Conservation (phyloP, 352 stramenopile species). For the Phytophthora pluvialis region DNA sequence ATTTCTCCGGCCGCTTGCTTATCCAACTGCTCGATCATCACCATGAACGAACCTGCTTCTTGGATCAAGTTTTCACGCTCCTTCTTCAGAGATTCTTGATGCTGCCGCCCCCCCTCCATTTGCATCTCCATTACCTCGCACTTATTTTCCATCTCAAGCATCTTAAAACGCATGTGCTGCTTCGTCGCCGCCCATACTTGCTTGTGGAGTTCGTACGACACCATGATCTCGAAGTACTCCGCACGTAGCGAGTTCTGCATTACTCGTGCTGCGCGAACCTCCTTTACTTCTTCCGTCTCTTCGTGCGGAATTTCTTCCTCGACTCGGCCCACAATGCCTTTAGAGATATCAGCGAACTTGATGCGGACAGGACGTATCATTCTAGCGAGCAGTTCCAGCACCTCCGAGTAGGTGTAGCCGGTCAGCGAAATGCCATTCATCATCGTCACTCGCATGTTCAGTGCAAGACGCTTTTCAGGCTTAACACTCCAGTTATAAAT, state of each 20-base stretch:
- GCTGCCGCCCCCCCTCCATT: slow-evolving; percentile 53
- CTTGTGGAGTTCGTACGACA: slow-evolving; percentile 77
- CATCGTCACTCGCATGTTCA: slow-evolving; percentile 85
- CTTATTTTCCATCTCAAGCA: slow-evolving; percentile 63
- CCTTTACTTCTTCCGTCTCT: slow-evolving; percentile 77
- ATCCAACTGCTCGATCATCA: slow-evolving; percentile 69
- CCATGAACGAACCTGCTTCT: slow-evolving; percentile 57
- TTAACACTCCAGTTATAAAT: slow-evolving; percentile 93
- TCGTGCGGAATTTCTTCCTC: slow-evolving; percentile 63
- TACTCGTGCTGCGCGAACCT: slow-evolving; percentile 58
- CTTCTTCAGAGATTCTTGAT: slow-evolving; percentile 54
- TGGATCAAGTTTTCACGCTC: slow-evolving; percentile 63
- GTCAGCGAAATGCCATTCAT: slow-evolving; percentile 81
- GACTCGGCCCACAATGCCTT: slow-evolving; percentile 85
- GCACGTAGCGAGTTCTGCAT: slow-evolving; percentile 72
- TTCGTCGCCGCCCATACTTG: slow-evolving; percentile 77
- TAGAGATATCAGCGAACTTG: slow-evolving; percentile 83
- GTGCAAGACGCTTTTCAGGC: slow-evolving; percentile 79
- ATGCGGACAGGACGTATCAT: slow-evolving; percentile 73
- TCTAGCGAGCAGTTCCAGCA: slow-evolving; percentile 78
- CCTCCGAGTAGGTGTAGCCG: slow-evolving; percentile 81
- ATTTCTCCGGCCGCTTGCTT: slow-evolving; percentile 61
- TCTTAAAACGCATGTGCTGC: slow-evolving; percentile 52
- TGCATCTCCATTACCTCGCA: slow-evolving; percentile 56
- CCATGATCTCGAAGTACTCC: slow-evolving; percentile 80